These are phyloP conservation scores for Ambrosia hybrid DNA, from an alignment of 140 eudicot species.

Conservation along the genomic window DNA sequence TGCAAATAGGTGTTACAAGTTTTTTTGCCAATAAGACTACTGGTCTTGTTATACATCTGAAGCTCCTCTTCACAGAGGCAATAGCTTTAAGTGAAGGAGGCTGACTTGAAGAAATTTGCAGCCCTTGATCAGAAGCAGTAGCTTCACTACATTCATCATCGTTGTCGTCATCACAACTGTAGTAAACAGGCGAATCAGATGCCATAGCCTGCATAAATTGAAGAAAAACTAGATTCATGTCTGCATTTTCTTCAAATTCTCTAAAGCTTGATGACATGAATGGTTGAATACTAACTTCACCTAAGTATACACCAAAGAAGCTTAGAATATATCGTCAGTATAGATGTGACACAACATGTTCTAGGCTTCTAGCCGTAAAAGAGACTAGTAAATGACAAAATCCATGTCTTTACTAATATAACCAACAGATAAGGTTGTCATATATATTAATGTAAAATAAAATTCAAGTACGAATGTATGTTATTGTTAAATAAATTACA, in stretches of 20 bases:
- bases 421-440: too few species aligned
- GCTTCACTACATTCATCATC: constrained; percentile 31
- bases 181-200: constrained; percentile 56
- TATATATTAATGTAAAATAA: too few species aligned
- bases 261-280: too few species aligned
- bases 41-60: constrained; percentile 50
- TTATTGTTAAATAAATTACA: background rate
- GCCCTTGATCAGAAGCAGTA: constrained; percentile 27
- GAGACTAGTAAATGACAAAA: too few species aligned
- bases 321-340: too few species aligned
- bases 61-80: constrained; percentile 49
- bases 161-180: constrained; percentile 68
- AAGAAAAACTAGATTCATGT: background rate
- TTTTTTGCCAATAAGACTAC: constrained; percentile 38
- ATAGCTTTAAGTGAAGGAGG: constrained; percentile 16
- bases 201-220: constrained; percentile 45
- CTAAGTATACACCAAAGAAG: too few species aligned
- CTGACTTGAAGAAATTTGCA: constrained; percentile 28
- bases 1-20: constrained; percentile 37
- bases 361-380: too few species aligned
- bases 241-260: too few species aligned
- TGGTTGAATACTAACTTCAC: too few species aligned
- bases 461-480: background rate
- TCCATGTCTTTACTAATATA: too few species aligned
- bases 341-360: too few species aligned